Evolutionary conservation across 352 stramenopile genomes (phyloP).

Genomic region (Phytophthora sojae): DNA sequence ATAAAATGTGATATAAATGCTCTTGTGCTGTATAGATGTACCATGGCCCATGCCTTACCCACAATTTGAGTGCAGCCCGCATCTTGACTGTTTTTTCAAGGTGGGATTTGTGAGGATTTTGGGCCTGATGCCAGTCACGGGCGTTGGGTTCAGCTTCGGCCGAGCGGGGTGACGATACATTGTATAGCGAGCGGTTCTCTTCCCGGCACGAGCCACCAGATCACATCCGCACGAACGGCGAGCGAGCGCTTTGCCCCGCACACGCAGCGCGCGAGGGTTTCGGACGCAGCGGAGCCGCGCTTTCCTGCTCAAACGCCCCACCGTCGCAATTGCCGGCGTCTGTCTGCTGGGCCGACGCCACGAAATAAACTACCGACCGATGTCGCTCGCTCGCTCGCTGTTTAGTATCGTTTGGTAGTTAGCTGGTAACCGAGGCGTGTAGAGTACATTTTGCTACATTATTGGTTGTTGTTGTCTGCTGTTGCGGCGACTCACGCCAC

Average conservation of each 20-base stretch:
- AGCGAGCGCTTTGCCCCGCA: neutral
- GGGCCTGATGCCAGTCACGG: constrained; percentile 7
- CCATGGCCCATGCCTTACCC: neutral
- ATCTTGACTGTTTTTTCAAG: constrained; percentile 13
- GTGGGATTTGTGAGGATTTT: neutral
- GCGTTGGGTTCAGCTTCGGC: constrained; percentile 8
- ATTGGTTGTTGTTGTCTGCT: constrained; percentile 1
- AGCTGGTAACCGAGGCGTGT: constrained; percentile 1
- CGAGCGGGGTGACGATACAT: constrained; percentile 7
- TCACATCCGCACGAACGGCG: neutral
- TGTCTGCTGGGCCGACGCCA: neutral
- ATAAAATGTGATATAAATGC: neutral
- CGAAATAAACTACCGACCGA: constrained; percentile 13
- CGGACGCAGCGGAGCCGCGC: neutral
- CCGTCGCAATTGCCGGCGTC: constrained; percentile 23
- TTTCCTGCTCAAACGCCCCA: constrained; percentile 11
- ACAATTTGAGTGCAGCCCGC: constrained; percentile 12
- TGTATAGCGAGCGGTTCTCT: neutral
- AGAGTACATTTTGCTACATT: constrained; percentile 20
- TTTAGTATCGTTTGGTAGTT: neutral
- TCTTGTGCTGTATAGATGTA: constrained; percentile 3
- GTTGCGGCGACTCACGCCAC: constrained; percentile 3
- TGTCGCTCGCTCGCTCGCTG: neutral
- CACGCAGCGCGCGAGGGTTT: constrained; percentile 10
- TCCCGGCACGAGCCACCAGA: constrained; percentile 3